These are phyloP conservation scores for Sporothrix humicola DNA, from an alignment of 2,329 filamentous ascomycete species.

Conservation along the genomic window DNA sequence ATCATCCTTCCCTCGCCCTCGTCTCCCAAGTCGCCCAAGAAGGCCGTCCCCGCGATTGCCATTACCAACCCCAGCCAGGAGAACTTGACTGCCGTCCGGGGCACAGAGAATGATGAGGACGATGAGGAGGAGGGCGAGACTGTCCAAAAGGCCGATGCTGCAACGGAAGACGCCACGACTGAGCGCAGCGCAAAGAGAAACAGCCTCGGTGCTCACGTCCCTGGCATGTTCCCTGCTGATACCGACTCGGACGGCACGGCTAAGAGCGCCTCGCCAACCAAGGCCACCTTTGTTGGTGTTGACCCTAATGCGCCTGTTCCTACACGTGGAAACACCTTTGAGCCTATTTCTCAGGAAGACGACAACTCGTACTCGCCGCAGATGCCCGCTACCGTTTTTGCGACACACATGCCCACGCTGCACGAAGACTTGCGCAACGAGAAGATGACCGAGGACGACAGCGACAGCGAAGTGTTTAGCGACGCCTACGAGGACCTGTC, in stretches of 20 bases:
- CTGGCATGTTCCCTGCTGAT: conserved; percentile 63
- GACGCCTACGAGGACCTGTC: conserved; percentile 77
- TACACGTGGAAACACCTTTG: conserved; percentile 36
- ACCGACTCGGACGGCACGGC: conserved; percentile 41
- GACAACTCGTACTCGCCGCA: conserved; percentile 36
- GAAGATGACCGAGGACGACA: conserved; percentile 33
- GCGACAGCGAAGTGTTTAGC: conserved; percentile 65
- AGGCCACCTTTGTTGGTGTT: background rate
- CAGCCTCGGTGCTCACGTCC: conserved; percentile 49
- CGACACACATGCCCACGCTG: conserved; percentile 38
- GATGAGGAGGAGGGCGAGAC: background rate
- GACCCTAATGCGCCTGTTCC: conserved; percentile 8
- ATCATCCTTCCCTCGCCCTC: background rate
- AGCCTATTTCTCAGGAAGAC: conserved; percentile 39
- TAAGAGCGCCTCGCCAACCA: conserved; percentile 22
- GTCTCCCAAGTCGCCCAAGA: conserved; percentile 21
- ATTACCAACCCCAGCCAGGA: conserved; percentile 51
- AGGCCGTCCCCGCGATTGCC: conserved; percentile 51
- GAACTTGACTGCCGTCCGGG: conserved; percentile 37
- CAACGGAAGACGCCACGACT: background rate
- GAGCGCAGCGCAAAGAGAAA: background rate
- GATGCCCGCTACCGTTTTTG: conserved; percentile 39
- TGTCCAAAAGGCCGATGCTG: background rate
- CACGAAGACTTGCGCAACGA: conserved; percentile 45
- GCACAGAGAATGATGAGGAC: background rate